Percentiles rank a stretch among this genome's conserved stretches.
phyloP scores from a whole-genome alignment of 441 rosid species.

The Adansonia gregorii region DNA sequence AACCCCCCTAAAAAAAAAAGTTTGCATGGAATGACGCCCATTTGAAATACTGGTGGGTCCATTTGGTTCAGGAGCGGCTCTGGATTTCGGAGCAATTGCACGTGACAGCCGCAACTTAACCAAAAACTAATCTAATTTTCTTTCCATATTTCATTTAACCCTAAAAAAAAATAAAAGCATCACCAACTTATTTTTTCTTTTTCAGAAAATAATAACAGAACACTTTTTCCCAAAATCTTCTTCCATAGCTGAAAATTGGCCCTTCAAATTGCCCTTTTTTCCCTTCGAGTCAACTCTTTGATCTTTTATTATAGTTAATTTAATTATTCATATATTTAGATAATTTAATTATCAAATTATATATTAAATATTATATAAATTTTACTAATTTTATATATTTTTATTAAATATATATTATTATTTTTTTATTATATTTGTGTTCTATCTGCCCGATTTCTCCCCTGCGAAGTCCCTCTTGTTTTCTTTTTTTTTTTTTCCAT shows the following conservation, averaged over 20 bases:
- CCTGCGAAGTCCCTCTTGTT: neutral
- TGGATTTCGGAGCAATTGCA: neutral
- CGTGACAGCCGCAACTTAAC: neutral
- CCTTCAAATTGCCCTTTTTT: neutral
- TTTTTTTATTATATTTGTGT: no score
- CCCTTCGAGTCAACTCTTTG: no score
- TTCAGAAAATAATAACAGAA: no score
- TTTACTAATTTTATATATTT: no score
- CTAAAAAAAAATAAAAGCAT: neutral
- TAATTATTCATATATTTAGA: no score
- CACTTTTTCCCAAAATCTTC: neutral
- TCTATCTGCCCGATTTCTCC: neutral
- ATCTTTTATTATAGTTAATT: no score
- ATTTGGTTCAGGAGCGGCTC: neutral
- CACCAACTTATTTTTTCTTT: no score
- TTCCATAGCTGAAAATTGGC: neutral
- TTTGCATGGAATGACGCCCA: neutral
- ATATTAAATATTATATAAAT: no score
- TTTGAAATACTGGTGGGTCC: neutral
- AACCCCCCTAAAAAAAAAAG: no score
- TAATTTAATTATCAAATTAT: no score
- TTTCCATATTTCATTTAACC: neutral
- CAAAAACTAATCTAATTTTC: neutral
- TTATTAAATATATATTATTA: no score
- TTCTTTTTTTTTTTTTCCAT: neutral